These are phyloP conservation scores for Artemisia argyi DNA, from an alignment of 129 eudicot genomes.

Conservation along the genomic window DNA sequence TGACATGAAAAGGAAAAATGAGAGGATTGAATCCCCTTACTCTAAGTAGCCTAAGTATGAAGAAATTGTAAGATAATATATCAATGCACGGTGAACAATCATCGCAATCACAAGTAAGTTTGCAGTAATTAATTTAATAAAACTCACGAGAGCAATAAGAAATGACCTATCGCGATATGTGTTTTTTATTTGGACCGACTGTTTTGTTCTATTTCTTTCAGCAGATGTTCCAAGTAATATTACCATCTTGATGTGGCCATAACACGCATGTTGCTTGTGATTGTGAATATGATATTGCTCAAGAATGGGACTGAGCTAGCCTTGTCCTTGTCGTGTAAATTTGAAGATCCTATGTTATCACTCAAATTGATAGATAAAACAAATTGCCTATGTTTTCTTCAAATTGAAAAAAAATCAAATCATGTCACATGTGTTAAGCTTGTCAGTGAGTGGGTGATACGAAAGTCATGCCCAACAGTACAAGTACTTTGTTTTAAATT, in stretches of 20 bases:
- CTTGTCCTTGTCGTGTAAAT: slow-evolving; percentile 3
- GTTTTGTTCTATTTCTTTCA: no score
- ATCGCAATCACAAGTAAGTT: no score
- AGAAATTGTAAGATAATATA: no score
- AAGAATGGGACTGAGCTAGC: background rate
- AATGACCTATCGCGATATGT: no score
- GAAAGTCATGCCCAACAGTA: background rate
- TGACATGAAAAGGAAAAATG: no score
- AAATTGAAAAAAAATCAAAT: background rate
- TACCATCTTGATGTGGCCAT: background rate
- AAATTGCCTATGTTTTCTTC: background rate
- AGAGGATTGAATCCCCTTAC: no score
- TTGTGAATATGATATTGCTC: slow-evolving; percentile 12
- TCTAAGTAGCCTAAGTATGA: no score
- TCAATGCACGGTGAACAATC: no score
- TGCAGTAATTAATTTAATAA: no score
- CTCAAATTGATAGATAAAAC: background rate
- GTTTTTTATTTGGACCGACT: no score
- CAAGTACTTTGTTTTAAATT: no score
- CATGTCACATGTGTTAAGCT: background rate
- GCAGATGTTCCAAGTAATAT: background rate
- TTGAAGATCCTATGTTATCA: background rate
- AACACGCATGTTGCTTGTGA: slow-evolving; percentile 9
- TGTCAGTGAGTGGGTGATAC: slow-evolving; percentile 10
- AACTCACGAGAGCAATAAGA: no score